Conservation (phyloP, 208 protist species). For the Leishmania mexicana region DNA sequence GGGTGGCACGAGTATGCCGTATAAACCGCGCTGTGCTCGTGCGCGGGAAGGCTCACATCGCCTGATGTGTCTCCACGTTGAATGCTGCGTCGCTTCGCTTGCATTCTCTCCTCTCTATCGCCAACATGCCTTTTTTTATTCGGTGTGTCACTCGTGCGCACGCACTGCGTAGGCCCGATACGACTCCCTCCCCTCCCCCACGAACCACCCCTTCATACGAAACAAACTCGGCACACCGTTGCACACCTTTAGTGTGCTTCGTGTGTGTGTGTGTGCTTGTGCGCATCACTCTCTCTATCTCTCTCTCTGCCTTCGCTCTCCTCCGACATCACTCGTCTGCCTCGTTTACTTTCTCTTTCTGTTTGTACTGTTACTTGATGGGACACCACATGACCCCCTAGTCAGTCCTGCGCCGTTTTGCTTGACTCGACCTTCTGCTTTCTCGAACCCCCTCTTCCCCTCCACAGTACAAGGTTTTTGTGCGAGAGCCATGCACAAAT, state of each 20-base stretch:
- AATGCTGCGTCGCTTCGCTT: not conserved
- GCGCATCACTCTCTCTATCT: not conserved
- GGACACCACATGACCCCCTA: not conserved
- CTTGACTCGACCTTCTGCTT: not conserved
- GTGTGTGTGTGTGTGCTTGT: too few species aligned
- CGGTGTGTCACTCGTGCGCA: not conserved
- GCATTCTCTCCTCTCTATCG: not conserved
- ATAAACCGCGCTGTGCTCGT: not conserved
- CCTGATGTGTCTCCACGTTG: constrained; percentile 4
- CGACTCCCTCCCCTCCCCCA: not conserved
- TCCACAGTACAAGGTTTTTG: not conserved
- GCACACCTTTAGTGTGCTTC: not conserved
- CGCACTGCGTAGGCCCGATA: not conserved
- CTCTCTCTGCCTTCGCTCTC: not conserved
- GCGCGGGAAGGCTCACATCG: not conserved
- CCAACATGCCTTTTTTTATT: not conserved
- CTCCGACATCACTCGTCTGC: not conserved
- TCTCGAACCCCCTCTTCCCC: not conserved
- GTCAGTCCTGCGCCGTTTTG: not conserved
- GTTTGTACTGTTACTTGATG: not conserved
- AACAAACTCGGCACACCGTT: not conserved
- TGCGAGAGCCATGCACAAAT: not conserved
- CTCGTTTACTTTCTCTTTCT: not conserved
- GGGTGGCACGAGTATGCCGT: not conserved
- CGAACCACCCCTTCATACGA: not conserved